Base-by-base conservation (phyloP, 345 rosid genomes). In the Litchi chinensis region DNA sequence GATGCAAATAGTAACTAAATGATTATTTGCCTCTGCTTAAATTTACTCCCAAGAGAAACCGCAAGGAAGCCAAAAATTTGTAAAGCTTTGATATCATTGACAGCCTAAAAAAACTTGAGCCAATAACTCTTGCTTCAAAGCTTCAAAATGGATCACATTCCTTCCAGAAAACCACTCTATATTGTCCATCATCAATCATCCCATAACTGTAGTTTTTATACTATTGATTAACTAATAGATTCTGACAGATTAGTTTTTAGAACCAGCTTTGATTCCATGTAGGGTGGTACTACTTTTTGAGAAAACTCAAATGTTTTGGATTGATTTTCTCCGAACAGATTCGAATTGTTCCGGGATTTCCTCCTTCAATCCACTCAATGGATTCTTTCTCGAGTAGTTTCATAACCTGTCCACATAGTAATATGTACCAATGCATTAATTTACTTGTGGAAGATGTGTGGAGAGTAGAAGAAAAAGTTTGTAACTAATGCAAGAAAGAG, bases 301-400 rank as follows among this genome's bases (percentile, higher is more conserved):
- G 85, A 81, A 89, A 90, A 65, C 85, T 86, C 77, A 87, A 76
- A 15, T 46, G 12, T 75, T 83, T 84, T 12, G 79, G 90, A 70
- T 88, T 66, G 78, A 89, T 78, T 13, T 78, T 79, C 32, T 83
- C 90, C 48, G 89, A 41, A 16, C 74, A 86, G 64, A 92, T 85
- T 43, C 75, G 16, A 60, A 90, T 77, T 9, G 78, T 75, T 48
- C 93, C 93, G 3, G 71, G 64, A 60, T 57, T 76, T 62, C 59
- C 85, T 43, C 76, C 95, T 75, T 87, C 88, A 5, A 24, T 76
- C 91, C 93, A 89, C 15, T 78, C 22, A 0, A 92, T 77, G 8
- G 92, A 89, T 71, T 92, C 89, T 72, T 48, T 90, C 82, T 88
- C 85, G 54, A 92, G 71, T 7, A 89, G 79, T 77, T 81, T 89